Evolutionary conservation across 371 early-diverging fungal genomes (phyloP).

Genomic region (Quaeritorhiza haematococci): DNA sequence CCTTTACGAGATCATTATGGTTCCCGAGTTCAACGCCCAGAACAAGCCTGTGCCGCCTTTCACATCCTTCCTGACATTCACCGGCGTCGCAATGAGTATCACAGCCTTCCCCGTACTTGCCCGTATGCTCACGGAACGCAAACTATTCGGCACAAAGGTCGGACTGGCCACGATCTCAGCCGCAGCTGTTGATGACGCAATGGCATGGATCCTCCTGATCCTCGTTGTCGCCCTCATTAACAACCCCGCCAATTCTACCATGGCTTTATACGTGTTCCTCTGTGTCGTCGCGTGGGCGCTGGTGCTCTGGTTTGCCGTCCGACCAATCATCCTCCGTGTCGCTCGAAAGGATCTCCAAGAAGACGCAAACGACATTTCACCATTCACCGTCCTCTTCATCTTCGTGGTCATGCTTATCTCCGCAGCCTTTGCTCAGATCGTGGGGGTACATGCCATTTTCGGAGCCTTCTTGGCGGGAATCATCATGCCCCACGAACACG

Average conservation of each 20-base stretch:
- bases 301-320: constrained; percentile 11
- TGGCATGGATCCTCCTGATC: constrained; percentile 55
- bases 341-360: neutral
- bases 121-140: constrained; percentile 77
- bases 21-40: constrained; percentile 1
- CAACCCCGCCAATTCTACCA: constrained; percentile 1
- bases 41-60: constrained; percentile 43
- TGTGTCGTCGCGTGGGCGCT: constrained; percentile 5
- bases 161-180: constrained; percentile 75
- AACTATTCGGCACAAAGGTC: constrained; percentile 67
- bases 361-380: constrained; percentile 40
- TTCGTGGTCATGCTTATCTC: constrained; percentile 38
- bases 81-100: constrained; percentile 79
- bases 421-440: constrained; percentile 77
- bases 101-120: constrained; percentile 88
- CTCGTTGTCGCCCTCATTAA: constrained; percentile 14
- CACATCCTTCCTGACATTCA: constrained; percentile 67
- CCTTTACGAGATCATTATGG: constrained; percentile 19
- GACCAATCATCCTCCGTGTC: constrained; percentile 3
- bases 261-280: constrained; percentile 13
- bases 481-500: constrained; percentile 81
- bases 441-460: constrained; percentile 89
- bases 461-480: constrained; percentile 82
- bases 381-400: constrained; percentile 35
- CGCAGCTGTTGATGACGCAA: constrained; percentile 76